Conservation (phyloP, 805 yeast species). For the Wickerhamiella brachini region DNA sequence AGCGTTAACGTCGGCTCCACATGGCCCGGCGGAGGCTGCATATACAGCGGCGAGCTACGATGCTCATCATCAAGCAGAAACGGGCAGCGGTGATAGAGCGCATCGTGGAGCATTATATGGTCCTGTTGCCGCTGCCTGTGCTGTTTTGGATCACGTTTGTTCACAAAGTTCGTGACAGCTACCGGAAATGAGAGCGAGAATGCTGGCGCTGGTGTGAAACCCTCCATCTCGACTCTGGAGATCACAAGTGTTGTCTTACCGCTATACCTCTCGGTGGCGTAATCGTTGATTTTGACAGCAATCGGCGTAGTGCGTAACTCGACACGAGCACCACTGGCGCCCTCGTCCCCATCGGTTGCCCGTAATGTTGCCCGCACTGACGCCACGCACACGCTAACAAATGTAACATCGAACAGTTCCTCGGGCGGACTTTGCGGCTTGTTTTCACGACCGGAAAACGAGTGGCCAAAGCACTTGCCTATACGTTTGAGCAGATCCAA, state of each 20-base stretch:
- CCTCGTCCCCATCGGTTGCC: constrained; percentile 16
- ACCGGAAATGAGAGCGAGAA: constrained; percentile 36
- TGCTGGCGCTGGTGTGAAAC: constrained; percentile 17
- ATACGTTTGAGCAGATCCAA: constrained; percentile 30
- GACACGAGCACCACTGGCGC: constrained; percentile 5
- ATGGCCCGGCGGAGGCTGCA: neutral
- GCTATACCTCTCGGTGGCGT: constrained; percentile 54
- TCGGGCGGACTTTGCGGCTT: constrained; percentile 45
- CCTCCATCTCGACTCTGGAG: constrained; percentile 31
- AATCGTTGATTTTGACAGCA: constrained; percentile 43
- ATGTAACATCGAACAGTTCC: constrained; percentile 52
- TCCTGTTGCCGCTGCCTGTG: constrained; percentile 42
- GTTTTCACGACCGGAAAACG: constrained; percentile 66
- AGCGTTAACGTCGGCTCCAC: constrained; percentile 42
- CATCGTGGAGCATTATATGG: constrained; percentile 60
- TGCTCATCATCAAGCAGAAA: constrained; percentile 46
- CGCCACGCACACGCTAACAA: constrained; percentile 44
- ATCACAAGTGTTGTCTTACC: constrained; percentile 37
- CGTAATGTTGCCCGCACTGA: constrained; percentile 30
- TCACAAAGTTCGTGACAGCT: constrained; percentile 43
- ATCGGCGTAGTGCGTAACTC: constrained; percentile 20
- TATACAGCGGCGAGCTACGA: constrained; percentile 25
- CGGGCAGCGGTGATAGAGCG: constrained; percentile 68
- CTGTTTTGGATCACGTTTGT: constrained; percentile 34
- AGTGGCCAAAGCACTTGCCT: constrained; percentile 38